Evolutionary conservation across 768 basidiomycete genomes (phyloP), one percentile per base, ranked within the genome.

Genomic region (Rhodotorula toruloides): DNA sequence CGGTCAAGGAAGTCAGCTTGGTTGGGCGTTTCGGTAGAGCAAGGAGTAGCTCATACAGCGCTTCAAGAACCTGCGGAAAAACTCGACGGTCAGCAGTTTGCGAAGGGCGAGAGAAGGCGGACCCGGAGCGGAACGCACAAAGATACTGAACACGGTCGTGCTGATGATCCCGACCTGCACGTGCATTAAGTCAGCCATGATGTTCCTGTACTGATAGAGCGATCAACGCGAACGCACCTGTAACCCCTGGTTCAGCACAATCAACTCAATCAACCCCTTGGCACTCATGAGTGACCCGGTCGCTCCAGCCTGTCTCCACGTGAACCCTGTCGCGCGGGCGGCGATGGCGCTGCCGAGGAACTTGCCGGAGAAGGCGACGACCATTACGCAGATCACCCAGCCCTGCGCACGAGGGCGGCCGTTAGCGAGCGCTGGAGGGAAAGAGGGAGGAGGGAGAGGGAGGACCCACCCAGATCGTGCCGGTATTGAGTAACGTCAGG

Each of bases 221-320:
- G 73, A 84, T 81, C 52, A 88, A 80, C 61, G 89, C 85, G 13
- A 21, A 42, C 40, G 40, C 80, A 88, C 88, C 67, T 80, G 77
- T 13, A 89, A 80, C 54, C 91, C 91, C 67, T 92, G 85, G 74
- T 93, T 94, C 73, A 92, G 83, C 16, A 91, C 91, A 69, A 96
- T 92, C 36, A 93, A 84, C 76, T 93, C 91, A 32, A 92, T 90
- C 9, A 96, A 81, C 59, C 78, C 77, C 52, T 79, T 94, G 90
- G 80, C 89, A 91, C 84, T 85, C 91, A 96, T 96, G 32, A 96
- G 78, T 55, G 86, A 82, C 6, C 91, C 91, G 63, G 93, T 86
- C 10, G 91, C 89, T 31, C 85, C 84, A 2, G 85, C 80, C 77
- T 93, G 91, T n/a, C 91, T 82, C 77, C 79, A 81, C 47, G 81